These are phyloP conservation scores for Balamuthia mandrillaris DNA, from an alignment of 208 protist species.

Conservation along the genomic window DNA sequence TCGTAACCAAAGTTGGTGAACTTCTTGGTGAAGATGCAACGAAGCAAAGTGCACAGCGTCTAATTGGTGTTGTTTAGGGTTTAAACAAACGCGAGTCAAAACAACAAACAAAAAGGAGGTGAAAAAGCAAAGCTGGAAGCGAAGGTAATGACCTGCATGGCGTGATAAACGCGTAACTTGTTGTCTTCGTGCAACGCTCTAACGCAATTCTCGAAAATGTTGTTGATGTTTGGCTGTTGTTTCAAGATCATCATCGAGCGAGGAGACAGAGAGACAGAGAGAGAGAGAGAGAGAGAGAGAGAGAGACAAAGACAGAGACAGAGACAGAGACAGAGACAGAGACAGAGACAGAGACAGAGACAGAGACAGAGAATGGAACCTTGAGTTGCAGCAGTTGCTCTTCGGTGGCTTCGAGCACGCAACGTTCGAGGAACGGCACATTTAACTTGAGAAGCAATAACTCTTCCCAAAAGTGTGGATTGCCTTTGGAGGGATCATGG, in stretches of 20 bases:
- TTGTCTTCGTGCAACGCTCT: slow-evolving; percentile 8
- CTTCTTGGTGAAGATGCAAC: slow-evolving; percentile 7
- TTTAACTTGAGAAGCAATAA: background rate
- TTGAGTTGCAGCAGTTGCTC: background rate
- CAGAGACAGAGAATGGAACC: background rate
- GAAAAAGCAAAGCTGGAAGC: background rate
- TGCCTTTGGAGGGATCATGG: background rate
- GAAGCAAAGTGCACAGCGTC: background rate
- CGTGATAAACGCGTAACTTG: background rate
- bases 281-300: background rate
- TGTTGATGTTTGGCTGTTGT: background rate
- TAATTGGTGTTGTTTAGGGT: background rate
- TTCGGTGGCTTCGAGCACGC: background rate
- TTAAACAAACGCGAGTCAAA: background rate
- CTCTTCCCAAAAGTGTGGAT: slow-evolving; percentile 2
- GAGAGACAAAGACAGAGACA: background rate
- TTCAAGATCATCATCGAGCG: background rate
- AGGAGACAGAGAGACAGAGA: background rate
- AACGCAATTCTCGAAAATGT: slow-evolving; percentile 18
- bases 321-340: no score
- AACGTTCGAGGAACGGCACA: background rate
- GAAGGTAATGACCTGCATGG: background rate
- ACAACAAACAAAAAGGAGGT: background rate
- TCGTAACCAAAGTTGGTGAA: slow-evolving; percentile 1
- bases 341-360: no score